Evolutionary conservation across 2,329 filamentous ascomycete species (phyloP).

Genomic region (Colletotrichum chlorophyti): DNA sequence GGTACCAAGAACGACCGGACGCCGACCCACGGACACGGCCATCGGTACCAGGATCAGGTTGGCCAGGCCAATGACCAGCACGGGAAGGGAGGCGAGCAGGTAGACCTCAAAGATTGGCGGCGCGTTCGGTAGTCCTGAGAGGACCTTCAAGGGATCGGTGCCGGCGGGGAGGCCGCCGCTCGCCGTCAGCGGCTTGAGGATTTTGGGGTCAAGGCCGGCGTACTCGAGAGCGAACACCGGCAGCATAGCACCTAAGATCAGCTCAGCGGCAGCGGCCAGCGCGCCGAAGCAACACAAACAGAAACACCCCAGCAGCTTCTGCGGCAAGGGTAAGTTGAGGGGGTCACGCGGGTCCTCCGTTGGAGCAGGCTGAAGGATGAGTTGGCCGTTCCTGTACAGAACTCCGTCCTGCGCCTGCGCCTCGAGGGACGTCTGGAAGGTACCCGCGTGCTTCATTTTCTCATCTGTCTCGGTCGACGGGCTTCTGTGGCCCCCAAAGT

Average conservation of each 20-base stretch:
- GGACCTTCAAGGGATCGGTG: constrained; percentile 29
- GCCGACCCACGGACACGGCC: constrained; percentile 42
- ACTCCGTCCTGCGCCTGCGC: background rate
- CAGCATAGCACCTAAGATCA: constrained; percentile 37
- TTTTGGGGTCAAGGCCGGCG: constrained; percentile 36
- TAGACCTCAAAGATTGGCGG: constrained; percentile 37
- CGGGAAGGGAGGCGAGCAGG: constrained; percentile 41
- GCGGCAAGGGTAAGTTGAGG: constrained; percentile 5
- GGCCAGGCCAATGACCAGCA: constrained; percentile 41
- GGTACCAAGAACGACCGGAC: constrained; percentile 41
- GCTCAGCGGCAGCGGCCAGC: constrained; percentile 34
- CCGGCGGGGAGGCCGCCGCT: constrained; percentile 31
- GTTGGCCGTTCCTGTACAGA: constrained; percentile 12
- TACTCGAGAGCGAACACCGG: constrained; percentile 44
- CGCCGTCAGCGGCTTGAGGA: constrained; percentile 31
- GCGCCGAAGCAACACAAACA: constrained; percentile 33
- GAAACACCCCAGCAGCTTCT: constrained; percentile 1
- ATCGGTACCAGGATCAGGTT: constrained; percentile 42
- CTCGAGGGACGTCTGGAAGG: background rate
- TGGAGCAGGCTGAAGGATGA: constrained; percentile 8
- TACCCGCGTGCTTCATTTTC: background rate
- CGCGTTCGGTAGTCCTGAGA: constrained; percentile 31
- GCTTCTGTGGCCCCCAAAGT: background rate
- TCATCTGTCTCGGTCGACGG: background rate
- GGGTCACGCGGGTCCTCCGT: constrained; percentile 19